A percentile compares a stretch with the other conserved stretches of the same genome.
These are phyloP conservation scores for Mycena indigotica DNA, from an alignment of 768 basidiomycete genomes.

Conservation along the genomic window DNA sequence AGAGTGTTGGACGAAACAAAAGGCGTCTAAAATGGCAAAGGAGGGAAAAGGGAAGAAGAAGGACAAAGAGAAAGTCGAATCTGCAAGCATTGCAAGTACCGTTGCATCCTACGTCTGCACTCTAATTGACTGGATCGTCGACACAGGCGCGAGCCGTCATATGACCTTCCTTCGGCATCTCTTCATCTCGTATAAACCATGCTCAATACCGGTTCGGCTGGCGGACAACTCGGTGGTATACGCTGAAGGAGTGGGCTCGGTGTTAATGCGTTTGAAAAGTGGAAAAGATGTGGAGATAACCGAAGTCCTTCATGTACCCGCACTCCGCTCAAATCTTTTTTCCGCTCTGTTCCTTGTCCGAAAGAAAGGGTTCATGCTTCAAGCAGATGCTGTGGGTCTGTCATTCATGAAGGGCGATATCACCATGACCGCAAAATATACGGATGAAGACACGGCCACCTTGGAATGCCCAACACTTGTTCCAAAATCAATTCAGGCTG, in stretches of 20 bases:
- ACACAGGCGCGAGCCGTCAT: conserved; percentile 34
- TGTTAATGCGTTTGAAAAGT: background rate
- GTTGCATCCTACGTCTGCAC: conserved; percentile 10
- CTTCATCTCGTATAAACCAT: conserved; percentile 21
- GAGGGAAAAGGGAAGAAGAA: too few species aligned
- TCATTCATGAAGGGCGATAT: conserved; percentile 1
- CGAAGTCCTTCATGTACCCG: conserved; percentile 21
- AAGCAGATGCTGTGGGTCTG: background rate
- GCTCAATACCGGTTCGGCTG: conserved; percentile 25
- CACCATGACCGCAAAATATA: background rate
- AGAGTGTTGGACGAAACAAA: too few species aligned
- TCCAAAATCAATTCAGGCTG: background rate
- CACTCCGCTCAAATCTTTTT: conserved; percentile 15
- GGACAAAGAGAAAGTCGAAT: too few species aligned
- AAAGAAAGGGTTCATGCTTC: conserved; percentile 7
- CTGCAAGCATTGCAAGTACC: conserved; percentile 18
- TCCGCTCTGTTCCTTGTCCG: conserved; percentile 12
- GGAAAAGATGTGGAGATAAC: background rate
- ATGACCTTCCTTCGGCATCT: conserved; percentile 31
- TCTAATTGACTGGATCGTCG: conserved; percentile 28
- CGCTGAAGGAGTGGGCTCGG: conserved; percentile 17
- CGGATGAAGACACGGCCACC: background rate
- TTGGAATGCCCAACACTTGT: background rate
- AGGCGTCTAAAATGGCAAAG: too few species aligned
- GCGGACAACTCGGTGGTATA: conserved; percentile 26